Base-by-base conservation (phyloP, 306 rosid genomes). In the Abrus precatorius region DNA sequence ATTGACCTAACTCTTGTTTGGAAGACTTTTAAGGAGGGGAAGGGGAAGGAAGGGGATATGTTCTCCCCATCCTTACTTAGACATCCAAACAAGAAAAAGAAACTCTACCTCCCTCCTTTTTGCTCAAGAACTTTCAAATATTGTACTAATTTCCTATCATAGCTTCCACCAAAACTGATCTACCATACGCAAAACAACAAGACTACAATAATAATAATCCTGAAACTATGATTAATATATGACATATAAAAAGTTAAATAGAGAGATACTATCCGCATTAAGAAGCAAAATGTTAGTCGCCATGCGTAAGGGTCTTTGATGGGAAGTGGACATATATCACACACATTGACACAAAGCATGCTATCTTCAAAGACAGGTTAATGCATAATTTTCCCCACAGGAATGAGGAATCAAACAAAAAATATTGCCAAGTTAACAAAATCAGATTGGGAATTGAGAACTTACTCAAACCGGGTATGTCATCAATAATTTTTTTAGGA, bases 381-480 rank as follows among this genome's bases (percentile, higher is more conserved):
- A 56, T 71, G 68, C 78, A 82, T 80, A 33, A 40, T 11, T 62
- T 78, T 77, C 32, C 72, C 20, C 53, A 10, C 5, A 32, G 36
- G 59, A 52, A 78, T 65, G 4, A 32, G 36, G 59, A 52, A 78
- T 65, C 68, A 74, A 54, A 38, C 52, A 57, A 69, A 77, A 73
- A 49, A 47, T 28, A 47, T 6, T 40, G 29, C 38, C 5, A 48
- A 69, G 54, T 59, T 33, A 77, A 49, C 33, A 59, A 80, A 87
- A 56, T 64, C 28, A 65, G 32, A 76, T 72, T 36, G 69, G 78
- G 57, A 83, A 44, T 69, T n/a, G 63, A 75, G 34, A 30, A 84
- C 97, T 92, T 86, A 96, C 99, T 87, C 85, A 96, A 90, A 53
- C 98, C 98, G 34, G 97, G 97, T 80, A 96, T 93, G 59, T 93